These are phyloP conservation scores for Dentipellis sp. DNA, from an alignment of 768 basidiomycete species.

Conservation along the genomic window DNA sequence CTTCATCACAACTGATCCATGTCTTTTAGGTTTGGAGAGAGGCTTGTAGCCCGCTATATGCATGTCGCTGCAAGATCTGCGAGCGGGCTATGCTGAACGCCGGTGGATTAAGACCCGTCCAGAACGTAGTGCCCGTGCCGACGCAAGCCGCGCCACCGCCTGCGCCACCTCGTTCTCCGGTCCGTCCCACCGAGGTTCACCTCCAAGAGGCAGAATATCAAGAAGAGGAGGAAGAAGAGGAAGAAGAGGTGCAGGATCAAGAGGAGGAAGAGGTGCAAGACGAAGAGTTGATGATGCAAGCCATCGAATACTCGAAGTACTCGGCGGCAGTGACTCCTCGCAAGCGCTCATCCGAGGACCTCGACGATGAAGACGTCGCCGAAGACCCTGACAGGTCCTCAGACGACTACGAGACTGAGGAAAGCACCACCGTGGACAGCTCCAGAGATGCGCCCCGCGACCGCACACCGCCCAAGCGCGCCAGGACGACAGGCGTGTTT, in stretches of 20 bases:
- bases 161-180: constrained; percentile 3
- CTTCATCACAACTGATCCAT: neutral
- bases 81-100: constrained; percentile 47
- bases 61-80: constrained; percentile 67
- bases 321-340: neutral
- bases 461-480: constrained; percentile 34
- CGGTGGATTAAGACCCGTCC: constrained; percentile 15
- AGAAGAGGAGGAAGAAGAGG: constrained; percentile 10
- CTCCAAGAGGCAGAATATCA: constrained; percentile 16
- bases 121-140: constrained; percentile 15
- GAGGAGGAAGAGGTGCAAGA: constrained; percentile 26
- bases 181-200: constrained; percentile 13
- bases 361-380: constrained; percentile 17
- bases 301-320: neutral
- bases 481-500: constrained; percentile 18
- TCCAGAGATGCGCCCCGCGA: constrained; percentile 10
- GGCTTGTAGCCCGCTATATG: constrained; percentile 61
- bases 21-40: constrained; percentile 60
- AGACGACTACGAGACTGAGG: constrained; percentile 25
- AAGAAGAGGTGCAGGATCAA: constrained; percentile 15
- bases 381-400: constrained; percentile 25
- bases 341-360: constrained; percentile 10
- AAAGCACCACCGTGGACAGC: constrained; percentile 14
- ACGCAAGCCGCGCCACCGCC: constrained; percentile 15
- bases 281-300: constrained; percentile 8